These are phyloP conservation scores for Amanita molliuscula DNA, from an alignment of 768 basidiomycete species.

Conservation along the genomic window DNA sequence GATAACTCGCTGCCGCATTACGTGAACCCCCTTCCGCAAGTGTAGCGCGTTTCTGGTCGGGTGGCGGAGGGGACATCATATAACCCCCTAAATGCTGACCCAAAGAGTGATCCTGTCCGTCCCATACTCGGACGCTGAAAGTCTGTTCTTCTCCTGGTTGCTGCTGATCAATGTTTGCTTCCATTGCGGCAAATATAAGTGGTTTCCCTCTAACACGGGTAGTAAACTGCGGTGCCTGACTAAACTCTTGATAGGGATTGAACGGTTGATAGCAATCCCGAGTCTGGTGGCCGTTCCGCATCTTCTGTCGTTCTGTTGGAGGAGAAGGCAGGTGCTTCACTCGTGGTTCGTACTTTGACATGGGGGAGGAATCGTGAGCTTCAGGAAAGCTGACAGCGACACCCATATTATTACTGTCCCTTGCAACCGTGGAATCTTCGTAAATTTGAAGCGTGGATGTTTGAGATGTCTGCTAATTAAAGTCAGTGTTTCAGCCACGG, in stretches of 20 bases:
- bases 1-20: constrained; percentile 10
- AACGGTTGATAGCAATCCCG: constrained; percentile 7
- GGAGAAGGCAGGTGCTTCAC: constrained; percentile 2
- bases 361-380: neutral
- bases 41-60: neutral
- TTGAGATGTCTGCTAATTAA: neutral
- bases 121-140: constrained; percentile 6
- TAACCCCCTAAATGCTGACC: neutral
- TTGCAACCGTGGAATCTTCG: neutral
- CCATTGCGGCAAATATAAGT: constrained; percentile 55
- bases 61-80: neutral
- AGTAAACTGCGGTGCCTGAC: constrained; percentile 11
- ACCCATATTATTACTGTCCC: constrained; percentile 6
- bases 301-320: neutral
- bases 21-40: neutral
- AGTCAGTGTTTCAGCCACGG: neutral
- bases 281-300: constrained; percentile 3
- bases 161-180: constrained; percentile 11
- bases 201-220: constrained; percentile 34
- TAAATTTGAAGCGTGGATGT: neutral
- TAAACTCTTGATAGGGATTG: constrained; percentile 13
- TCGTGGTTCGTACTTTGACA: neutral
- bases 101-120: constrained; percentile 5
- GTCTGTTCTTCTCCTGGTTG: constrained; percentile 3
- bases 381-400: constrained; percentile 3